Base-by-base conservation (phyloP, 139 green algal genomes). In the Spirogloea muscicola region DNA sequence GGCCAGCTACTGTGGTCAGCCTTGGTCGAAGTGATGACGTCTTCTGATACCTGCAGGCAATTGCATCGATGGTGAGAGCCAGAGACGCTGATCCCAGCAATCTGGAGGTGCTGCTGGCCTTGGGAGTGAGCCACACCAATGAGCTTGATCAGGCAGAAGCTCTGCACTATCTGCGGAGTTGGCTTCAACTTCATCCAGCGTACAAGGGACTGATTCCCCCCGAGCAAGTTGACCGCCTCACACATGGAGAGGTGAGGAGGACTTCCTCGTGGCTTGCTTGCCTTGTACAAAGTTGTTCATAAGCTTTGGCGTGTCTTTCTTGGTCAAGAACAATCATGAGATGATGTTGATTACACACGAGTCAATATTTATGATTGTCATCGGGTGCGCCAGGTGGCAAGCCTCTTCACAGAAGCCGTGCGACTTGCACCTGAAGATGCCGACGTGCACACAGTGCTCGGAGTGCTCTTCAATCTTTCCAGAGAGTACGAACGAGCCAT, bases 101-200 rank as follows among this genome's bases (percentile, higher is more conserved):
- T 77, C 61, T 89, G 3, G 91, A 96, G 39, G 90, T 96, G 65
- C 85, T 98, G 49, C 84, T 99, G 51, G 83, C 87, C 2, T 86
- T 99, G 73, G 94, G 93, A 0, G 94, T 99, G 27, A 88, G 69
- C 59, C 91, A 98, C 86, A 96, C 92, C 59, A 99, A 99, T 70
- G 94, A 99, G 87, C 86, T 98, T 60, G 91, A 97, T 62, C 77
- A 90, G 62, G 59, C 41, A 13, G 68, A 85, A 52, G 91, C 90
- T 3, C 61, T 93, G 33, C 37, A 21, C 21, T 90, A 89, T 81
- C 82, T 96, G 33, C 43, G 75, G 1, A 46, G 64, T 27, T 97
- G 93, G 93, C 74, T 97, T 27, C 34, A 61, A 9, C 48, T 78
- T 1, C 89, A 95, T 72, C 85, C 86, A 1, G 62, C 67, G 60